Evolutionary conservation across 2,329 filamentous ascomycete species (phyloP).

Genomic region (Ciborinia camelliae): DNA sequence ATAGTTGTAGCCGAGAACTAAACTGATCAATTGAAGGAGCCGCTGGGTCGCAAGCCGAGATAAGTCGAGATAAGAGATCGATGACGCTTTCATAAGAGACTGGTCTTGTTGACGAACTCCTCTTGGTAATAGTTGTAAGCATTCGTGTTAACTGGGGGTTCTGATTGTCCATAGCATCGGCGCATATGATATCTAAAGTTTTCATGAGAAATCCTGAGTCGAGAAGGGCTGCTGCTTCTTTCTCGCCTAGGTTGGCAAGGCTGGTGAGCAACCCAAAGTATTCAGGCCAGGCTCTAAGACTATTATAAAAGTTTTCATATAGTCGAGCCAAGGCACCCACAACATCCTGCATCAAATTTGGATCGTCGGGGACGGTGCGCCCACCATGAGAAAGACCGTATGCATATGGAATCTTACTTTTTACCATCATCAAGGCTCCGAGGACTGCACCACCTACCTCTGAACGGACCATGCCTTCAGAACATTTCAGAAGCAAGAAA

Average conservation of each 20-base stretch:
- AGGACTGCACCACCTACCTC: constrained; percentile 52
- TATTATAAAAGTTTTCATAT: constrained; percentile 60
- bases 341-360: constrained; percentile 32
- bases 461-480: constrained; percentile 53
- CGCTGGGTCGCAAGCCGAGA: constrained; percentile 31
- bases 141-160: constrained; percentile 53
- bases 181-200: constrained; percentile 36
- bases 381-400: constrained; percentile 44
- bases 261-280: constrained; percentile 67
- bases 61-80: constrained; percentile 43
- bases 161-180: constrained; percentile 32
- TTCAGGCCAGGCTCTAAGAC: constrained; percentile 69
- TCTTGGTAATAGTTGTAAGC: constrained; percentile 50
- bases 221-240: constrained; percentile 58
- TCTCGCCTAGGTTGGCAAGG: constrained; percentile 60
- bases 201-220: constrained; percentile 58
- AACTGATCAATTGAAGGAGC: constrained; percentile 7
- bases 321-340: constrained; percentile 52
- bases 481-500: constrained; percentile 61
- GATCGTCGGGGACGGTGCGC: constrained; percentile 34
- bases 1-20: constrained; percentile 8
- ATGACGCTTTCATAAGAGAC: constrained; percentile 55
- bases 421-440: constrained; percentile 51
- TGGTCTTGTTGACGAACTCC: constrained; percentile 46
- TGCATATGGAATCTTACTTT: constrained; percentile 44